Percentiles rank a stretch among this genome's conserved stretches.
phyloP scores from a whole-genome alignment of 108 stramenopile species.

The Cylindrotheca fusiformis region DNA sequence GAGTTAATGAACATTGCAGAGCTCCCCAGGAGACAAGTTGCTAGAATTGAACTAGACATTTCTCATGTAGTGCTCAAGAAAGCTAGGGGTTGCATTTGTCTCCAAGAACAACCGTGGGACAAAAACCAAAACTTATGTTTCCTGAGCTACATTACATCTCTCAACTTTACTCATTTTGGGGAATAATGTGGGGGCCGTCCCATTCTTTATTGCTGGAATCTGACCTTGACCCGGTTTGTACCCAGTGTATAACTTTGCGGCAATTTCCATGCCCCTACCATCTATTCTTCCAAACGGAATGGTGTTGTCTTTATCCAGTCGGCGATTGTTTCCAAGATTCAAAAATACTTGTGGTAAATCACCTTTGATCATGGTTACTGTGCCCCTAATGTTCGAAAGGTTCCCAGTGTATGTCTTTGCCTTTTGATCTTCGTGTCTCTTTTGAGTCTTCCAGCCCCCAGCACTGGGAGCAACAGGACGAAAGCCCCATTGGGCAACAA shows the following conservation, averaged over 20 bases:
- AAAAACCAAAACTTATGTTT: no score
- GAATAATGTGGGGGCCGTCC: background rate
- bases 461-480: no score
- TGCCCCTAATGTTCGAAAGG: constrained; percentile 1
- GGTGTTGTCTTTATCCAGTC: constrained; percentile 11
- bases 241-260: constrained; percentile 5
- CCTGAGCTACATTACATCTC: no score
- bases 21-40: no score
- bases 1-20: no score
- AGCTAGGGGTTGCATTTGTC: no score
- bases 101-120: no score
- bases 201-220: constrained; percentile 5
- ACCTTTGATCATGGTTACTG: constrained; percentile 12
- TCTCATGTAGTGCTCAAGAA: no score
- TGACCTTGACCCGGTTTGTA: constrained; percentile 13
- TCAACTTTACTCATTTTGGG: constrained; percentile 17
- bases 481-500: constrained; percentile 11
- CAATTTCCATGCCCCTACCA: background rate
- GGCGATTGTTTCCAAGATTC: constrained; percentile 6
- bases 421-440: background rate
- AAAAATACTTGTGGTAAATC: constrained; percentile 10
- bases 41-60: no score
- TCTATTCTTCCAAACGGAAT: constrained; percentile 8
- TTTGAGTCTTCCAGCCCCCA: background rate
- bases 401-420: background rate